Evolutionary conservation across 768 basidiomycete genomes (phyloP), one percentile per base, ranked within the genome.

Genomic region (Tricholoma terreum): DNA sequence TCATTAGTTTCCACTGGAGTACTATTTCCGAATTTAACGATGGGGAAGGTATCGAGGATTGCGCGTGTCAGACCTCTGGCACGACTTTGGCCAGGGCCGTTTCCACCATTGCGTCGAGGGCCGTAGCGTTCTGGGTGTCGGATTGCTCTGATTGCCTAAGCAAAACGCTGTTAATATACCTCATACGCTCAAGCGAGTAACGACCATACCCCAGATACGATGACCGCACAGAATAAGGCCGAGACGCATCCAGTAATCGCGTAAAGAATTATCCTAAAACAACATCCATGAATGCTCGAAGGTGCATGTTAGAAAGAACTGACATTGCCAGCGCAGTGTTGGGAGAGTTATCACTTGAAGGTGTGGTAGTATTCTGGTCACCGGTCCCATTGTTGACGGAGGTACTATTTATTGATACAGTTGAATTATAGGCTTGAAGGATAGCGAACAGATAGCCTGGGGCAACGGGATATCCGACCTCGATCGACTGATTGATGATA

Each of bases 71-170:
- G 79, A 6, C 94, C 94, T n/a, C 83, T 76, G 0, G 92, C 89
- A 3, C 92, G 84, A 50, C 84, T 87, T 65, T 87, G 87, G 35
- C 78, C 77, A 21, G 58, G 62, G 9, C 74, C 75, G 19, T 74
- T 76, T 22, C 67, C 71, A 4, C 70, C 74, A 43, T 71, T 69
- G 51, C 72, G 76, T 30, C 93, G 80, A 10, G 91, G 90, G 4
- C 94, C 94, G 68, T 97, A 98, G 52, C 92, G 84, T 66, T 97
- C 94, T 15, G 94, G 94, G 70, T 96, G 86, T 2, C 92, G 83
- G 51, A 92, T 80, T 1, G 92, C 90, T 22, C 92, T 79, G 48
- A 95, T 78, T 1, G 91, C 90, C 87, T 90, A 56, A 14, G 31
- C 48, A 22, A 4, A 46, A 57, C 54, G n/a, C 60, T 53, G 35